phyloP scores from a whole-genome alignment of 257 asterid genomes.

The Solanum neorickii region DNA sequence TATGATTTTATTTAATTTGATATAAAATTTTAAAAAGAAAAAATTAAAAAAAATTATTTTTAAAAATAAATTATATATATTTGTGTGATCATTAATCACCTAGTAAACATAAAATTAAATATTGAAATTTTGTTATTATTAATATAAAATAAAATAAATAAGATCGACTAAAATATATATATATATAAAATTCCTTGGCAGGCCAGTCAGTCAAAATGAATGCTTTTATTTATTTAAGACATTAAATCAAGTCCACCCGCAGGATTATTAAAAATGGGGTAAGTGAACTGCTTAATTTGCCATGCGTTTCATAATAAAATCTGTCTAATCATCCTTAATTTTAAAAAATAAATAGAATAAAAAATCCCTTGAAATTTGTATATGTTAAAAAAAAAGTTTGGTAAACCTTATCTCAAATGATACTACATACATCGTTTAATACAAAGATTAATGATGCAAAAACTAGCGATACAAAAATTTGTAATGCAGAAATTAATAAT shows the following conservation, averaged over 20 bases:
- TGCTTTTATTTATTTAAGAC: neutral
- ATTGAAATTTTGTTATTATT: no score
- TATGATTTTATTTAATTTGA: no score
- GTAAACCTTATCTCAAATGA: neutral
- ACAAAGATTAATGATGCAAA: no score
- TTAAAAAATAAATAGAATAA: neutral
- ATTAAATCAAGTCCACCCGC: neutral
- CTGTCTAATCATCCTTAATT: neutral
- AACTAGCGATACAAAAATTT: accelerated
- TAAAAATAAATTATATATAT: no score
- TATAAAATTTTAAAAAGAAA: no score
- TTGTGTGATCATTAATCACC: no score
- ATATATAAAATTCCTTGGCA: neutral
- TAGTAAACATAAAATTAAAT: no score
- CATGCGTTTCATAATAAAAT: neutral
- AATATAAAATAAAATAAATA: no score
- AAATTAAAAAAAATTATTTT: no score
- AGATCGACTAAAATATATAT: no score
- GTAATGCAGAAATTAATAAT: no score
- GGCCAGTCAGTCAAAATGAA: neutral
- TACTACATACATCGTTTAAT: no score
- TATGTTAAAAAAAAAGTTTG: neutral
- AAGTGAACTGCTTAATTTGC: neutral
- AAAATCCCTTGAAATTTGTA: neutral
- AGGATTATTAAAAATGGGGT: neutral